phyloP scores from a whole-genome alignment of 2,329 filamentous ascomycete genomes.

The Boeremia lycopersici region DNA sequence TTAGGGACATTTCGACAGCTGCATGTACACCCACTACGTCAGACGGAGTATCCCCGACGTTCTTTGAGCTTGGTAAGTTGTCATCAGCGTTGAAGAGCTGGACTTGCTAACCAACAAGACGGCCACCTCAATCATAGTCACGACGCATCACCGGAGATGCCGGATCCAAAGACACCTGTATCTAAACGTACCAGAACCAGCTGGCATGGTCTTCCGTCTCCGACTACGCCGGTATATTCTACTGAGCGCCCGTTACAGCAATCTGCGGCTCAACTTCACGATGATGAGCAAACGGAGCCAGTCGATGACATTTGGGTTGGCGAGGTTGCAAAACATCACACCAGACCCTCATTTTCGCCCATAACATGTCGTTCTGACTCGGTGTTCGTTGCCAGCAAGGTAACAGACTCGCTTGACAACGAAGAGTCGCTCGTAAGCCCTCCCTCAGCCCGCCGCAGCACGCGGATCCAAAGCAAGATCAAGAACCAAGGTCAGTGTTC shows the following conservation, averaged over 20 bases:
- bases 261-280: too few relatives aligned
- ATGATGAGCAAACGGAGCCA: not conserved
- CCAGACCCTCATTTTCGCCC: not conserved
- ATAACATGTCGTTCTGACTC: not conserved
- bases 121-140: too few relatives aligned
- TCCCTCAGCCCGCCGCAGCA: not conserved
- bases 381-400: not conserved
- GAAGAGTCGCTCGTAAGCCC: not conserved
- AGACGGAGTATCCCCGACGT: too few relatives aligned
- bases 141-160: too few relatives aligned
- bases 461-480: not conserved
- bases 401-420: not conserved
- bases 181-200: not conserved
- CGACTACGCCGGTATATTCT: constrained; percentile 3
- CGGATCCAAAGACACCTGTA: too few relatives aligned
- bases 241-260: accelerated
- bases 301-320: not conserved
- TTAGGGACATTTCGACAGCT: not conserved
- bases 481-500: not conserved
- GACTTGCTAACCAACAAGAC: too few relatives aligned
- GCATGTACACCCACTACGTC: too few relatives aligned
- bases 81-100: too few relatives aligned
- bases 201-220: constrained; percentile 20
- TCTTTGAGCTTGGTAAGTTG: too few relatives aligned
- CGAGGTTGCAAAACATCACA: not conserved